phyloP scores from a whole-genome alignment of 352 stramenopile genomes.

The Phytophthora lateralis region DNA sequence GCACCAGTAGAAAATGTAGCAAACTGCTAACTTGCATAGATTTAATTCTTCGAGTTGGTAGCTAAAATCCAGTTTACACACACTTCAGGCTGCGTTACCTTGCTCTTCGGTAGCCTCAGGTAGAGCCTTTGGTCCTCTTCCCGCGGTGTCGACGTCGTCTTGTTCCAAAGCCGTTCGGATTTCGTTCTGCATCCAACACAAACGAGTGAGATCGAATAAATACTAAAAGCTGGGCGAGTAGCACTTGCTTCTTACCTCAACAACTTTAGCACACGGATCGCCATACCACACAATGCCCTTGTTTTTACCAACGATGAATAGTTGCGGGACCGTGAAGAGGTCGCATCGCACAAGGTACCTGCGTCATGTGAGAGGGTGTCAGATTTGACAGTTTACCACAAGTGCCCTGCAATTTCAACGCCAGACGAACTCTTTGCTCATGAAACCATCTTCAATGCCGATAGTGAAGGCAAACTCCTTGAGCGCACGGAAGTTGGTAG shows the following conservation, averaged over 20 bases:
- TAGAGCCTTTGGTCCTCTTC: background rate
- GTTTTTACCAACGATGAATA: constrained; percentile 70
- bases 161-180: constrained; percentile 43
- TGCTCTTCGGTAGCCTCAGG: constrained; percentile 4
- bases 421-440: constrained; percentile 65
- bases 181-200: constrained; percentile 4
- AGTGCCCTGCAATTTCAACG: constrained; percentile 4
- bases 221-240: background rate
- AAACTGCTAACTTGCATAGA: constrained; percentile 2
- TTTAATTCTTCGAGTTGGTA: background rate
- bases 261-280: constrained; percentile 32
- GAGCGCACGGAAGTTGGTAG: constrained; percentile 64
- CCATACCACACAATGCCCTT: constrained; percentile 67
- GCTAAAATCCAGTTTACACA: background rate
- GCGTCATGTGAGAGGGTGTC: constrained; percentile 7
- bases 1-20: background rate
- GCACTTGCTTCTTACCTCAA: constrained; percentile 37
- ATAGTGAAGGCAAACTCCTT: constrained; percentile 60
- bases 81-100: constrained; percentile 22
- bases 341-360: constrained; percentile 76
- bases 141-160: constrained; percentile 30
- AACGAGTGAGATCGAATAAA: background rate
- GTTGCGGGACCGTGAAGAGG: constrained; percentile 51
- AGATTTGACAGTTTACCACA: constrained; percentile 7
- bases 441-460: constrained; percentile 69